Conservation (phyloP, 495 filamentous ascomycete genomes). For the Penicillium atrosanguineum region DNA sequence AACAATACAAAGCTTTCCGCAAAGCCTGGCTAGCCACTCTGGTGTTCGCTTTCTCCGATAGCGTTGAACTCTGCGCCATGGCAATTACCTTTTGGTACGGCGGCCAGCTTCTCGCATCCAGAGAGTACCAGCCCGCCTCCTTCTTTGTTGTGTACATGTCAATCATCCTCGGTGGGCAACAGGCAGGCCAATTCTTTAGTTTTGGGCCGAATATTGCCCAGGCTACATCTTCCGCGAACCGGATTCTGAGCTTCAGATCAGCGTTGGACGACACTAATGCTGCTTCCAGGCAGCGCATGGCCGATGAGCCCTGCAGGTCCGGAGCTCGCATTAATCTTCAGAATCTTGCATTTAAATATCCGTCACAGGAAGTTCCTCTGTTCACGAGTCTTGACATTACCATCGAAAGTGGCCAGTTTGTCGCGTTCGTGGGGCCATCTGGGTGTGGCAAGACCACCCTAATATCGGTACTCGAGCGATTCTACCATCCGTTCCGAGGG, state of each 20-base stretch:
- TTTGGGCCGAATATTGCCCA: constrained; percentile 52
- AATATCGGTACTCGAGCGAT: constrained; percentile 54
- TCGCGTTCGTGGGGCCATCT: constrained; percentile 55
- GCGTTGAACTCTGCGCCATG: constrained; percentile 49
- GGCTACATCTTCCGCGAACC: constrained; percentile 53
- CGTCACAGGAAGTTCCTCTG: constrained; percentile 49
- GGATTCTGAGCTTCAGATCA: constrained; percentile 44
- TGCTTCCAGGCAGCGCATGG: too few species aligned
- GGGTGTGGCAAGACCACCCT: constrained; percentile 59
- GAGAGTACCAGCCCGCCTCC: constrained; percentile 45
- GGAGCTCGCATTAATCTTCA: too few species aligned
- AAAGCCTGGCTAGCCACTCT: constrained; percentile 47
- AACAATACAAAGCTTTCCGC: constrained; percentile 49
- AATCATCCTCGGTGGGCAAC: constrained; percentile 56
- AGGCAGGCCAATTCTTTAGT: constrained; percentile 53
- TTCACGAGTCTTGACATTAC: constrained; percentile 38
- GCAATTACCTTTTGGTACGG: constrained; percentile 62
- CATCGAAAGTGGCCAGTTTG: constrained; percentile 57
- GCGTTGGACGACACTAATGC: too few species aligned
- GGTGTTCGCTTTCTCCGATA: constrained; percentile 38
- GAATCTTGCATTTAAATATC: constrained; percentile 59
- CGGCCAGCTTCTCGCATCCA: constrained; percentile 48
- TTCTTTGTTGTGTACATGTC: constrained; percentile 62
- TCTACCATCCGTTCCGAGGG: constrained; percentile 46
- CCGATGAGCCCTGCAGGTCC: too few species aligned